Percentiles rank a stretch among this genome's conserved stretches.
Conservation (phyloP, 2,329 filamentous ascomycete genomes). For the Aspergillus sp. region DNA sequence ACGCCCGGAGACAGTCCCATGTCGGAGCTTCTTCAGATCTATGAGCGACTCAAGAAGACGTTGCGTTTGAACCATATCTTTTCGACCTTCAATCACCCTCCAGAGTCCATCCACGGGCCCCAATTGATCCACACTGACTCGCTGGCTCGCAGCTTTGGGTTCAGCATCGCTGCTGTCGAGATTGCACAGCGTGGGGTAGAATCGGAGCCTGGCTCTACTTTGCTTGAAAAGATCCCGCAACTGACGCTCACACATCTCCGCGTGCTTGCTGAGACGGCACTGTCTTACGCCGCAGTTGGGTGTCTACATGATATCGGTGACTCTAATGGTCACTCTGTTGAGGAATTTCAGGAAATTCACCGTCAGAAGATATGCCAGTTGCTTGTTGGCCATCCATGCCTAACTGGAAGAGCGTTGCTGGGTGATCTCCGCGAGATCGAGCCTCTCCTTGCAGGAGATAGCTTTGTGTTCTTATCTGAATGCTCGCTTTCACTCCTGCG, state of each 20-base stretch:
- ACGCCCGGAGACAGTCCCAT: slow-evolving; percentile 29
- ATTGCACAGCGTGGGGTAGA: slow-evolving; percentile 86
- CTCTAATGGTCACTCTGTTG: slow-evolving; percentile 52
- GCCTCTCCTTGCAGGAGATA: slow-evolving; percentile 34
- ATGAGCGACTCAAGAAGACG: slow-evolving; percentile 53
- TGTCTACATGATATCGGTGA: slow-evolving; percentile 58
- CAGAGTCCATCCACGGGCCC: slow-evolving; percentile 37
- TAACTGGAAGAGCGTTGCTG: slow-evolving; percentile 28
- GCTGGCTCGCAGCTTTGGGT: slow-evolving; percentile 58
- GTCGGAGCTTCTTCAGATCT: slow-evolving; percentile 50
- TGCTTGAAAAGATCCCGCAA: slow-evolving; percentile 80
- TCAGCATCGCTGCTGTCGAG: slow-evolving; percentile 81
- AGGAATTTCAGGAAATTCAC: slow-evolving; percentile 64
- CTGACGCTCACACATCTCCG: slow-evolving; percentile 81
- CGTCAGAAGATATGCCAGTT: slow-evolving; percentile 71
- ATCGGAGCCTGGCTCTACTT: slow-evolving; percentile 64
- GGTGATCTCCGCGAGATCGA: slow-evolving; percentile 35
- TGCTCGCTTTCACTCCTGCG: slow-evolving; percentile 66
- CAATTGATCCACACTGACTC: slow-evolving; percentile 46
- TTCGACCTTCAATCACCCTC: slow-evolving; percentile 42
- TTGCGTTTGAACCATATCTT: slow-evolving; percentile 48
- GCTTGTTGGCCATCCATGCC: slow-evolving; percentile 56
- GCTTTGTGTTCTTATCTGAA: slow-evolving; percentile 66
- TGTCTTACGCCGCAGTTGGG: slow-evolving; percentile 77
- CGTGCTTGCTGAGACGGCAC: slow-evolving; percentile 80